Base-by-base conservation (phyloP, 257 asterid species). In the Verbascum thapsus region DNA sequence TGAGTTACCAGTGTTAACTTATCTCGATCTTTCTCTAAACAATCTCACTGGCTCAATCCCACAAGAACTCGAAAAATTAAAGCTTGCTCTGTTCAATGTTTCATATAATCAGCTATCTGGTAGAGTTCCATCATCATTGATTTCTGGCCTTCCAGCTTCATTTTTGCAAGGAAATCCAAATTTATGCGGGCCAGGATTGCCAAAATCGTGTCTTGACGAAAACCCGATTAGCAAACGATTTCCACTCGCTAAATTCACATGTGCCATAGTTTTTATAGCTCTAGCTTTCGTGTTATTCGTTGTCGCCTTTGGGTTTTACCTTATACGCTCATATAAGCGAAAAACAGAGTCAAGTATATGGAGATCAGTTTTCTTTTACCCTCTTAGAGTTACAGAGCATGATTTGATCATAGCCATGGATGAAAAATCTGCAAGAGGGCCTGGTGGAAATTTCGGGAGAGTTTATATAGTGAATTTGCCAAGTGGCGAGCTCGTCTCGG, bases 111-210 rank as follows among this genome's bases (percentile, higher is more conserved):
- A 63, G 8, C 85, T 90, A 12, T 75, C 87, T 0, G 96, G 96
- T 16, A 79, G 72, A 67, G 97, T 85, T 67, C 95, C 96, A 3
- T 39, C 35, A 1, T 67, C 88, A 1, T 51, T 87, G 59, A 65
- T 87, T 52, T 85, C 90, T 11, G 95, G 96, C 64, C 96, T 87
- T 56, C 96, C 97, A 8, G 95, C 92, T 52, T 87, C 92, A 1
- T 87, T 68, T 63, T 58, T 87, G 78, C 86, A 87, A 74, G 97
- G 97, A 57, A 90, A 87, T 80, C 81, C 92, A 1, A 76, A 75
- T 47, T 73, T 90, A 42, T 90, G 97, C 40, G 97, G 95, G 10
- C 83, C 90, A 0, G 90, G 97, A 45, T 69, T 90, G 72, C 77
- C 90, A 20, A 65, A 61, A 52, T 40, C 85, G 58, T 87, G 96